Percentiles rank a stretch among this genome's conserved stretches.
These are phyloP conservation scores for Paraphaeosphaeria minitans DNA, from an alignment of 2,329 filamentous ascomycete species.

Conservation along the genomic window DNA sequence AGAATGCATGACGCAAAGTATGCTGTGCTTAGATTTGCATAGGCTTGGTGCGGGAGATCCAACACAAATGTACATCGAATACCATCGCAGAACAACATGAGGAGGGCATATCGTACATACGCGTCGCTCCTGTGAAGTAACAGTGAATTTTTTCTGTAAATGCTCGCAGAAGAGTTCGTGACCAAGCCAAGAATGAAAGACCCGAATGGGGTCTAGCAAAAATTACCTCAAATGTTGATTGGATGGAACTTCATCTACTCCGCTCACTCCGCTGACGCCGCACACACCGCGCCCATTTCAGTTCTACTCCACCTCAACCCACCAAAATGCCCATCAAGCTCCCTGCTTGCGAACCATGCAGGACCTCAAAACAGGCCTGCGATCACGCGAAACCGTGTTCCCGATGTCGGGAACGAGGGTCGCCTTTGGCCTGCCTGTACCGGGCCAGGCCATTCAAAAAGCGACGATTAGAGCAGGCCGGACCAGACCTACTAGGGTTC, in stretches of 20 bases:
- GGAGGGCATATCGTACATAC: no score
- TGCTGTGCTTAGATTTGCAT: no score
- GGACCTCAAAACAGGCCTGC: slow-evolving; percentile 8
- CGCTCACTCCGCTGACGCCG: slow-evolving; percentile 2
- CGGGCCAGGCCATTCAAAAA: slow-evolving; percentile 11
- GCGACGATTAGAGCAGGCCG: background rate
- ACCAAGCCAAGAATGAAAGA: background rate
- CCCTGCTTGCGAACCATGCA: slow-evolving; percentile 11
- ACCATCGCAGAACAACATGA: no score
- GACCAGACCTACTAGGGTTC: background rate
- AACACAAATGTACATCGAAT: no score
- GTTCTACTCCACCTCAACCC: background rate
- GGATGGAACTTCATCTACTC: background rate
- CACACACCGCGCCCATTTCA: background rate
- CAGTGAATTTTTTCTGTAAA: no score
- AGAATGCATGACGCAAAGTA: no score
- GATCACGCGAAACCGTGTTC: slow-evolving; percentile 8
- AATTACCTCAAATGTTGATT: background rate
- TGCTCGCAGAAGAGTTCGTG: background rate
- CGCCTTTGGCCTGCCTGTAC: slow-evolving; percentile 3
- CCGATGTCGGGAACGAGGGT: slow-evolving; percentile 5
- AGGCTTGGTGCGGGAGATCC: no score
- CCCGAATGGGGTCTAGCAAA: background rate
- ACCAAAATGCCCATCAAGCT: slow-evolving; percentile 5
- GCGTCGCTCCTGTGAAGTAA: no score